Evolutionary conservation across 2,329 filamentous ascomycete genomes (phyloP).

Genomic region (Alternaria gansuensis): DNA sequence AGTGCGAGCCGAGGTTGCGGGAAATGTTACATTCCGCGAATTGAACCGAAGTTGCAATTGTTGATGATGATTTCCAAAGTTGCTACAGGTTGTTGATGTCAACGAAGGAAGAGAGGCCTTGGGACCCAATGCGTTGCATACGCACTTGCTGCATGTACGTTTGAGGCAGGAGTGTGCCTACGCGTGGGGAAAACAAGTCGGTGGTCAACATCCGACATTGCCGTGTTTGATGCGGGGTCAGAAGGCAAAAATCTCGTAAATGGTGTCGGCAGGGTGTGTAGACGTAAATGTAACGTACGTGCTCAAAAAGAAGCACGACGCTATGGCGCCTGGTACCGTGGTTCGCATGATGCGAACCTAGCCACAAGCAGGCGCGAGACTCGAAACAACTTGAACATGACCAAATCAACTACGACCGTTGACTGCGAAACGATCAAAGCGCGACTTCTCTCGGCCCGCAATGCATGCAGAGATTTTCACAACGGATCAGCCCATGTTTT

Average conservation of each 20-base stretch:
- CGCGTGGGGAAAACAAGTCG: slow-evolving; percentile 6
- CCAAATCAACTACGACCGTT: slow-evolving; percentile 16
- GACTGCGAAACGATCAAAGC: slow-evolving; percentile 19
- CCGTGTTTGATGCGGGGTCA: slow-evolving; percentile 17
- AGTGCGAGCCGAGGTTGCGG: slow-evolving; percentile 4
- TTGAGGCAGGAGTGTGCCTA: slow-evolving; percentile 6
- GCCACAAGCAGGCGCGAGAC: slow-evolving; percentile 14
- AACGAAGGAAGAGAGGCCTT: slow-evolving; percentile 1
- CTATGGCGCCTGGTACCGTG: slow-evolving; percentile 19
- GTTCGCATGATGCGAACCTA: slow-evolving; percentile 23
- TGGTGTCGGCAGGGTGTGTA: slow-evolving; percentile 11
- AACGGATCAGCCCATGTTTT: slow-evolving; percentile 25
- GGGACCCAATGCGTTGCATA: slow-evolving; percentile 10
- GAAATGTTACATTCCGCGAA: slow-evolving; percentile 4
- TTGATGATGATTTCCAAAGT: slow-evolving; percentile 8
- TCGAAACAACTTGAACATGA: slow-evolving; percentile 8
- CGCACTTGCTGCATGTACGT: slow-evolving; percentile 3
- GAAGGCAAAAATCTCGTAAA: slow-evolving; percentile 8
- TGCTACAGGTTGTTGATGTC: slow-evolving; percentile 5
- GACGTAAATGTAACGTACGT: slow-evolving; percentile 9
- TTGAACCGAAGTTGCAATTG: neutral
- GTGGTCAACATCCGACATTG: slow-evolving; percentile 14
- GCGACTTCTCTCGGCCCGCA: slow-evolving; percentile 33
- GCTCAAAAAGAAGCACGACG: slow-evolving; percentile 9
- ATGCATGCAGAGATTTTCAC: slow-evolving; percentile 38